Percentiles rank a stretch among this genome's conserved stretches.
These are phyloP conservation scores for Thuidium tamariscinum DNA, from an alignment of 225 moss, liverwort and hornwort species.

Conservation along the genomic window DNA sequence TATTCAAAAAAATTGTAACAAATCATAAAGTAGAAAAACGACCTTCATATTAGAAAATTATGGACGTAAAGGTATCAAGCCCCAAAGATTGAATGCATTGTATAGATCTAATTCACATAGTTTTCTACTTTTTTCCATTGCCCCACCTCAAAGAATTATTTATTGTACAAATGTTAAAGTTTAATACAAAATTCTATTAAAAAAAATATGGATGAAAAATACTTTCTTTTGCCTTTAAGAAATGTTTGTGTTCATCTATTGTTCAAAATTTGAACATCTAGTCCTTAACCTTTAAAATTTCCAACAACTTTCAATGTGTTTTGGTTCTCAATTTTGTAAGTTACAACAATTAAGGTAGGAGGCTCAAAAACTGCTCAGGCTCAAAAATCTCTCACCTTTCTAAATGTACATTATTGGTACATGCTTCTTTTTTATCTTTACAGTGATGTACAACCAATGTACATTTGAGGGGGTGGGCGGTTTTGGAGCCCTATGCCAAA, in stretches of 20 bases:
- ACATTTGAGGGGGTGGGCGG: too few relatives aligned
- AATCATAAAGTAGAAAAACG: background rate
- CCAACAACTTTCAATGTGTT: too few relatives aligned
- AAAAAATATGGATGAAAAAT: background rate
- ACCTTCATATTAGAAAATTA: background rate
- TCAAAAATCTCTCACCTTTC: too few relatives aligned
- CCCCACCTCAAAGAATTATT: fast-evolving
- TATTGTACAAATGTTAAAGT: background rate
- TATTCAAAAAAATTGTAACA: background rate
- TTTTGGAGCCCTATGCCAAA: too few relatives aligned
- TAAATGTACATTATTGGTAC: too few relatives aligned
- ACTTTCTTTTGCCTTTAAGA: background rate
- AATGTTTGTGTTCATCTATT: background rate
- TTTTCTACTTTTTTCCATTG: background rate
- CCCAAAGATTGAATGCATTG: background rate
- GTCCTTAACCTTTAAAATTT: background rate
- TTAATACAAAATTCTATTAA: fast-evolving
- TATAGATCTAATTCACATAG: background rate
- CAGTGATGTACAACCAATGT: too few relatives aligned
- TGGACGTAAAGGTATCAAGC: fast-evolving
- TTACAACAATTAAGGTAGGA: too few relatives aligned
- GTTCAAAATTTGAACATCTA: background rate
- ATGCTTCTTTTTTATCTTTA: too few relatives aligned
- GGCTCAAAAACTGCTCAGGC: too few relatives aligned
- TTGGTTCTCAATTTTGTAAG: too few relatives aligned